Evolutionary conservation across 768 basidiomycete genomes (phyloP), one percentile per base, ranked within the genome.

Genomic region (Russula brevipes): DNA sequence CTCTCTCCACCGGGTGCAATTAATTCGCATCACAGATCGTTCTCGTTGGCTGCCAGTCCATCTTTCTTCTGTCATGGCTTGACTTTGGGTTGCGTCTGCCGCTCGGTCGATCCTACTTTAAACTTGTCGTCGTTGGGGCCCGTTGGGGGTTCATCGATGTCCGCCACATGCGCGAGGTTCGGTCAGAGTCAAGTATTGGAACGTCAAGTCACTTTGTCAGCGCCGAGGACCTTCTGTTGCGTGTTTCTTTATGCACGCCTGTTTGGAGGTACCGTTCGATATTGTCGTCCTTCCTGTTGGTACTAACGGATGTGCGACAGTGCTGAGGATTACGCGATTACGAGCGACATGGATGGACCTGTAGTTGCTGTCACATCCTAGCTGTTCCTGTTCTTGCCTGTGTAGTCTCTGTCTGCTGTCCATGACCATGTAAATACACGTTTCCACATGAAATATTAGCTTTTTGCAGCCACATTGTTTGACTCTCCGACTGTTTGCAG

Each of bases 401-500:
- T 49, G 30, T 59, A 46, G 44, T 30, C 47, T 38, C 24, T 42
- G 19, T 56, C 10, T 10, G 6, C 9, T 54, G 46, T 38, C 39
- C 31, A 36, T 35, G 19, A 46, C 45, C 24, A 44, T 65, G 54
- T 65, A 66, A 30, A 65, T 66, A 65, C 19, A 53, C 39, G 36
- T 55, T 51, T 24, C 16, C 12, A n/a, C 24, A 49, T 6, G 57
- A 59, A 57, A 68, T 68, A 65, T 52, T 61, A 51, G 45, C 57
- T 45, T 67, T 67, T 45, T 54, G 44, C 66, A 66, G 71, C 72
- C 72, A 73, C 72, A 72, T 46, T 52, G 69, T 72, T 73, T 73
- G 72, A 72, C 70, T 71, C 72, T 73, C 72, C 72, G 72, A 72
- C 69, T 46, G 46, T 42, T 69, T 63, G 66, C 61, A 41, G 31